Conservation (phyloP, 768 basidiomycete genomes). For the Tylopilus balloui region DNA sequence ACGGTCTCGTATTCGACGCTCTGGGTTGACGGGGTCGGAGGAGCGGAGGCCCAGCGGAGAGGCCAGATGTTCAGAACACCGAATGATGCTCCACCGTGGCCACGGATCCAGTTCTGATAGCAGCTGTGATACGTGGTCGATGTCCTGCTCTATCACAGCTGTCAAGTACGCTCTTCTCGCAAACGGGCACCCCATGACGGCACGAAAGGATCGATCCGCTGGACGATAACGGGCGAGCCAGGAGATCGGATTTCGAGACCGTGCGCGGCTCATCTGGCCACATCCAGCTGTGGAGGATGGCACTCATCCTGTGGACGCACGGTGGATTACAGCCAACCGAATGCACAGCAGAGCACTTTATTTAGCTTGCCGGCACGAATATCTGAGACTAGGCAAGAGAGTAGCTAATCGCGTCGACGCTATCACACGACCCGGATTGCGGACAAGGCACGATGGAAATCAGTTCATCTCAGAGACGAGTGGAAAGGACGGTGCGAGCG, state of each 20-base stretch:
- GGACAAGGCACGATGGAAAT: not conserved
- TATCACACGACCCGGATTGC: not conserved
- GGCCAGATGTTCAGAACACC: not conserved
- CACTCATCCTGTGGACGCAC: not conserved
- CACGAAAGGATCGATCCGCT: not conserved
- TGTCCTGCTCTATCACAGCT: not conserved
- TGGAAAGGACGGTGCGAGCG: not conserved
- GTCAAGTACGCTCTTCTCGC: not conserved
- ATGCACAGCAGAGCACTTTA: not conserved
- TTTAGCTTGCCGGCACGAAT: not conserved
- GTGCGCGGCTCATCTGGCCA: no score
- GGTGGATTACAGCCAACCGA: no score
- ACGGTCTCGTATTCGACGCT: not conserved
- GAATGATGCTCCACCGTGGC: constrained; percentile 9
- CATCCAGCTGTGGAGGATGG: not conserved
- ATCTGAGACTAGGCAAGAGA: not conserved
- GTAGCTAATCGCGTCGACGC: not conserved
- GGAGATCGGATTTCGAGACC: not conserved
- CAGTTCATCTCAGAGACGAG: not conserved
- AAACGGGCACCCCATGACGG: not conserved
- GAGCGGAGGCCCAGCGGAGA: not conserved
- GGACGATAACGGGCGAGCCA: not conserved
- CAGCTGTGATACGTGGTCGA: not conserved
- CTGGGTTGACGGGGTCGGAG: not conserved
- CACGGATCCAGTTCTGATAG: constrained; percentile 32